phyloP scores from a whole-genome alignment of 148 eudicot species.

The Oxyria digyna region DNA sequence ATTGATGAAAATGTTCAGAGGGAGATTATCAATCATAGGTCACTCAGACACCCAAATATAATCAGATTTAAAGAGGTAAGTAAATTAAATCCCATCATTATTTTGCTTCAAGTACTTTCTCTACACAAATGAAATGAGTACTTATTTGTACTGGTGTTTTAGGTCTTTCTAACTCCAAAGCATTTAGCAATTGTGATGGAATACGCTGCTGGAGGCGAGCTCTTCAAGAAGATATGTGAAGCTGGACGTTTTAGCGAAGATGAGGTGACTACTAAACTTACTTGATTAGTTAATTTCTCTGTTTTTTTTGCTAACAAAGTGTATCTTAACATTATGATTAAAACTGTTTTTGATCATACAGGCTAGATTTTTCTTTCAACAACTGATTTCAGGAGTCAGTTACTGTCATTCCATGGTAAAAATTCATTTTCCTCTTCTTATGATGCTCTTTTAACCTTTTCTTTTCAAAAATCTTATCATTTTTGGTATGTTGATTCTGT shows the following conservation, averaged over 20 bases:
- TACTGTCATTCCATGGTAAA: conserved; percentile 74
- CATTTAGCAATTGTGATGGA: conserved; percentile 63
- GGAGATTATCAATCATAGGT: conserved; percentile 86
- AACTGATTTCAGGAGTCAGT: conserved; percentile 68
- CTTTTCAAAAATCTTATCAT: no score
- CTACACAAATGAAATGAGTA: neutral
- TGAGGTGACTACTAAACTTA: conserved; percentile 22
- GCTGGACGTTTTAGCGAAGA: conserved; percentile 45
- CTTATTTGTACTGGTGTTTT: neutral
- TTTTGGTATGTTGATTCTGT: neutral
- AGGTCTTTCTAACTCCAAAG: conserved; percentile 49
- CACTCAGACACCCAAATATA: conserved; percentile 75
- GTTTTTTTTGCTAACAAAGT: neutral
- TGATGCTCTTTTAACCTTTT: neutral
- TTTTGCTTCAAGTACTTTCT: no score
- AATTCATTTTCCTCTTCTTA: neutral
- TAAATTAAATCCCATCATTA: neutral
- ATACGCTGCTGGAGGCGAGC: conserved; percentile 61
- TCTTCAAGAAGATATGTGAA: conserved; percentile 36
- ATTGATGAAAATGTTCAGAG: conserved; percentile 91
- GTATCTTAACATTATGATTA: neutral
- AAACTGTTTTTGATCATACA: conserved; percentile 6
- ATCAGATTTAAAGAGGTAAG: conserved; percentile 74
- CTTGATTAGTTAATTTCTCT: neutral
- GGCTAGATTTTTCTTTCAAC: conserved; percentile 76